Conservation (phyloP, 1,139 yeast species). For the Candida sp. region DNA sequence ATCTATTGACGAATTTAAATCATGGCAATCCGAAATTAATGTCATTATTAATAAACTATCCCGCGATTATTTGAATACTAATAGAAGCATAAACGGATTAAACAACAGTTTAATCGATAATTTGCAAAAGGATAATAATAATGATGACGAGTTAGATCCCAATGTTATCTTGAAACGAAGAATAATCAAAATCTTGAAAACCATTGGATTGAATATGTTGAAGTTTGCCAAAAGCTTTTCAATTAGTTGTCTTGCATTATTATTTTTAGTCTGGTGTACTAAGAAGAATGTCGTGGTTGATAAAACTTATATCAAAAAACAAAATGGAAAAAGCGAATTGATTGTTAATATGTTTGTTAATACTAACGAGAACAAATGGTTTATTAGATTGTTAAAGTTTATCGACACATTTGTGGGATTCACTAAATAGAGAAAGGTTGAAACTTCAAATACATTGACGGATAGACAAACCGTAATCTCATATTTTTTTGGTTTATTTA, state of each 20-base stretch:
- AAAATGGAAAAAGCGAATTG: conserved; percentile 34
- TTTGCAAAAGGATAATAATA: conserved; percentile 9
- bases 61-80: conserved; percentile 25
- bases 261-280: conserved; percentile 43
- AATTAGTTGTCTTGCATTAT: conserved; percentile 33
- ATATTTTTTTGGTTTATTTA: no score
- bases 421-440: neutral
- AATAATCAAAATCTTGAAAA: conserved; percentile 18
- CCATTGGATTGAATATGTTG: conserved; percentile 27
- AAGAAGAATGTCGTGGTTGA: conserved; percentile 40
- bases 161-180: conserved; percentile 21
- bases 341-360: conserved; percentile 44
- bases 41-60: conserved; percentile 37
- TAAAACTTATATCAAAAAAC: conserved; percentile 36
- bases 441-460: neutral
- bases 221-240: conserved; percentile 34
- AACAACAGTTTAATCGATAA: conserved; percentile 5
- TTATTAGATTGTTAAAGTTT: conserved; percentile 34
- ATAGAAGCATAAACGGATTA: conserved; percentile 8
- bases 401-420: conserved; percentile 45
- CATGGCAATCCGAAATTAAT: conserved; percentile 47
- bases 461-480: neutral
- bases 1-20: conserved; percentile 34
- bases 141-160: conserved; percentile 16
- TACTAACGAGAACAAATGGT: conserved; percentile 47